Base-by-base conservation (phyloP, 495 filamentous ascomycete genomes). In the Penicillium tannophilum region DNA sequence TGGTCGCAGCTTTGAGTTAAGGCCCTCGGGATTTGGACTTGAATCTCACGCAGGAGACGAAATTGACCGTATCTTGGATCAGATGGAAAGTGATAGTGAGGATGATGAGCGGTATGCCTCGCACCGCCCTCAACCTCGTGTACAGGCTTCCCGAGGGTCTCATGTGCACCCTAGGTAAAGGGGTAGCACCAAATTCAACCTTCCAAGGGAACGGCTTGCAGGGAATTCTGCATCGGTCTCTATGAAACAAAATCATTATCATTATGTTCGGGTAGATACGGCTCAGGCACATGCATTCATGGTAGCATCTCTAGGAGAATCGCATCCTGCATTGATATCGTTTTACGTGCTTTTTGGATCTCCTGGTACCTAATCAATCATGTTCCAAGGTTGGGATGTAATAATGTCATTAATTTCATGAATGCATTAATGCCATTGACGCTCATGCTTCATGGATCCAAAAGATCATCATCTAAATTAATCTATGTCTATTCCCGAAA, bases 31-130 rank as follows among this genome's bases (percentile, higher is more conserved):
- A 4, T 51, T 60, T 2, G 75, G 63, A 4, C 56, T 75, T 3
- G 76, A 77, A 49, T 67, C 71, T 11, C 66, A 69, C 46, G 74
- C 76, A 35, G 77, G 74, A 1, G 79, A 81, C 52, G 80, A 80
- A 44, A 82, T 84, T 39, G 81, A 84, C 63, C 75, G 76, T 12
- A 69, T 84, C 35, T 56, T 84, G 17, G 80, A 84, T 52, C 77
- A 81, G 53, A 82, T 82, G 77, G 73, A 75, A 54, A 78, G 78
- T 49, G 77, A 77, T 30, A 76, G 75, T 46, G 74, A 77, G 30
- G 73, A 72, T 52, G 71, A 71, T 17, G 63, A 56, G 20, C 62
- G 63, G 9, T 73, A 58, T 53, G 62, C 59, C 33, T 60, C 65
- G 17, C 57, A 69, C 52, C 60, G 63, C 19, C 47, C 44, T 55